Conservation (phyloP, 2,329 filamentous ascomycete genomes). For the Colletotrichum sp. region DNA sequence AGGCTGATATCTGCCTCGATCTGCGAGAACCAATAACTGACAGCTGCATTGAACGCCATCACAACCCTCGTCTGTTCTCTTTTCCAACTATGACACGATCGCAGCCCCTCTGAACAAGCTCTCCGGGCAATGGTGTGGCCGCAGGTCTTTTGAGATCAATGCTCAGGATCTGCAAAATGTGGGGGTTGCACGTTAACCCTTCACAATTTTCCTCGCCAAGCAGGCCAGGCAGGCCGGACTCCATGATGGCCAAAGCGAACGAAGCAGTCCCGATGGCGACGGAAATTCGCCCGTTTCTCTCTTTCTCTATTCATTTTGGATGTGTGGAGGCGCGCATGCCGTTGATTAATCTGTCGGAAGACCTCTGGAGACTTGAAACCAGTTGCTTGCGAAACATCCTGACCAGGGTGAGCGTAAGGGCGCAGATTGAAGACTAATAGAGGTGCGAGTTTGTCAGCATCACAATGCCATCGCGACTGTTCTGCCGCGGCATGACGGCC, state of each 20-base stretch:
- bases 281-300: not conserved
- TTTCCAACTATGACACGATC: too few species aligned
- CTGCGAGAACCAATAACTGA: too few species aligned
- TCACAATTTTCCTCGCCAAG: too few species aligned
- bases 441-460: not conserved
- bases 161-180: too few species aligned
- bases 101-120: too few species aligned
- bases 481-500: not conserved
- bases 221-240: too few species aligned
- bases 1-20: not conserved
- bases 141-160: too few species aligned
- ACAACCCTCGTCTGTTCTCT: too few species aligned
- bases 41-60: too few species aligned
- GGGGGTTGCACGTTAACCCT: too few species aligned
- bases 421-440: not conserved
- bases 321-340: not conserved
- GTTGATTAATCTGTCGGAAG: not conserved
- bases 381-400: not conserved
- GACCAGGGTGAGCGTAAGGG: not conserved
- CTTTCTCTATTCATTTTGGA: not conserved
- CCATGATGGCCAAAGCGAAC: not conserved
- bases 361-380: not conserved
- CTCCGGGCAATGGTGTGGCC: too few species aligned
- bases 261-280: not conserved
- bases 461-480: not conserved